Percentiles rank a stretch among this genome's conserved stretches.
Evolutionary conservation across 2,329 filamentous ascomycete species (phyloP).

Genomic region (Penicillium sp.): DNA sequence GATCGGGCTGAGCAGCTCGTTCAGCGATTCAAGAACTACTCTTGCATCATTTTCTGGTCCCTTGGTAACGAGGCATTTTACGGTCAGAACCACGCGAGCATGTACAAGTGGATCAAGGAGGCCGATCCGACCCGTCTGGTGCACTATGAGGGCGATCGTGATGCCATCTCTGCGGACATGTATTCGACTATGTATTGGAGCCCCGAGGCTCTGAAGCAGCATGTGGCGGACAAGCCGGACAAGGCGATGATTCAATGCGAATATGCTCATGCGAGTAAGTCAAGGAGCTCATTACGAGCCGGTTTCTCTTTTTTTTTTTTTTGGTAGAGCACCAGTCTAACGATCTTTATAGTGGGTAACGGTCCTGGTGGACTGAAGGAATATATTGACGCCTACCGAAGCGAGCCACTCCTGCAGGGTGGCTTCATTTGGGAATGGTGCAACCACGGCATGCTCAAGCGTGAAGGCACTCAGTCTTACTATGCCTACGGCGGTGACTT

Average conservation of each 20-base stretch:
- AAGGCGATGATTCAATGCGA: constrained; percentile 44
- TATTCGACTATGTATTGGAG: constrained; percentile 60
- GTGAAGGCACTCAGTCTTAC: constrained; percentile 1
- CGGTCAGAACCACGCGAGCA: constrained; percentile 60
- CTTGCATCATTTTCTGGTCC: constrained; percentile 67
- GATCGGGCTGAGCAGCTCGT: constrained; percentile 61
- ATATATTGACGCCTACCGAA: constrained; percentile 59
- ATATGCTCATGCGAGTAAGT: constrained; percentile 50
- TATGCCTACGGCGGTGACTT: constrained; percentile 60
- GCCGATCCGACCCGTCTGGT: constrained; percentile 55
- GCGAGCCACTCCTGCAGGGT: constrained; percentile 57
- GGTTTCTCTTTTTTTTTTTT: background rate
- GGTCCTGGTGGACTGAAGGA: constrained; percentile 64
- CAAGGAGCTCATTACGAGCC: no score
- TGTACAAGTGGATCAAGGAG: constrained; percentile 58
- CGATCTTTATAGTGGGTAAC: constrained; percentile 55
- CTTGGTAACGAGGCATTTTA: constrained; percentile 70
- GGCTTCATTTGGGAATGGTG: constrained; percentile 65
- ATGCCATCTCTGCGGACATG: constrained; percentile 58
- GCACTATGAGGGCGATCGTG: constrained; percentile 61
- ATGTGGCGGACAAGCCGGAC: constrained; percentile 41
- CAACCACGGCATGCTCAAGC: constrained; percentile 49
- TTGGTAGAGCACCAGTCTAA: background rate
- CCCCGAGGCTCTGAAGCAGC: constrained; percentile 23
- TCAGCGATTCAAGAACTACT: constrained; percentile 63